Percentiles rank a stretch among this genome's conserved stretches.
Evolutionary conservation across 2,329 filamentous ascomycete genomes (phyloP).

Genomic region (Lecanosticta acicola): DNA sequence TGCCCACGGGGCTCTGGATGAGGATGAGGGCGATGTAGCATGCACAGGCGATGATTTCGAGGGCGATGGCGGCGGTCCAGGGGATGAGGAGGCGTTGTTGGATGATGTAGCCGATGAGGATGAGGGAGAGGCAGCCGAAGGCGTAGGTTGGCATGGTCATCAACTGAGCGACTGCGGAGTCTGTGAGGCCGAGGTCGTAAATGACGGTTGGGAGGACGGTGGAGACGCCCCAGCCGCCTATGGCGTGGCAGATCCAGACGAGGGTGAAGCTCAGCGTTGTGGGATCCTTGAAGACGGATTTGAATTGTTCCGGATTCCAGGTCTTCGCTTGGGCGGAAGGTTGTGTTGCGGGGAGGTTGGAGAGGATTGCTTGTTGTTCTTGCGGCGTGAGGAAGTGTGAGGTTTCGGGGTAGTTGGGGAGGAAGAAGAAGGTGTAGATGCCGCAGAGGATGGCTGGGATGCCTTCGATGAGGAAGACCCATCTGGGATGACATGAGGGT

Average conservation of each 20-base stretch:
- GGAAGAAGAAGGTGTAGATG: slow-evolving; percentile 37
- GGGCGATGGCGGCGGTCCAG: slow-evolving; percentile 20
- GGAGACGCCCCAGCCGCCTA: slow-evolving; percentile 35
- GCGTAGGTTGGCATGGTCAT: slow-evolving; percentile 34
- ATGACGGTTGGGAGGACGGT: slow-evolving; percentile 39
- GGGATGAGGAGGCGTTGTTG: slow-evolving; percentile 11
- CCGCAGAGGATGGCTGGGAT: slow-evolving; percentile 35
- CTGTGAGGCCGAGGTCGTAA: slow-evolving; percentile 39
- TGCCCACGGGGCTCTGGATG: slow-evolving; percentile 32
- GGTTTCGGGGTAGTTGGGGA: slow-evolving; percentile 54
- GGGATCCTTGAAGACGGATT: slow-evolving; percentile 17
- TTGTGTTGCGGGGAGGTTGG: slow-evolving; percentile 19
- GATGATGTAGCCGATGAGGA: slow-evolving; percentile 20
- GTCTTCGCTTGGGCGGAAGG: slow-evolving; percentile 18
- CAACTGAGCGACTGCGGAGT: slow-evolving; percentile 37
- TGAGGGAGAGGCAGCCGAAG: slow-evolving; percentile 17
- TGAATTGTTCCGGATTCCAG: slow-evolving; percentile 18
- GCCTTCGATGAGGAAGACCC: slow-evolving; percentile 21
- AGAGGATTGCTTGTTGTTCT: slow-evolving; percentile 15
- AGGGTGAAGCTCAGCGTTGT: slow-evolving; percentile 18
- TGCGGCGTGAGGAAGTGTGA: slow-evolving; percentile 52
- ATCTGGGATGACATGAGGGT: slow-evolving; percentile 3
- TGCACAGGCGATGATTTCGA: slow-evolving; percentile 34
- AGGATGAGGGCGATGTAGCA: slow-evolving; percentile 40
- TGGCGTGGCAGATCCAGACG: slow-evolving; percentile 26